A percentile compares a stretch with the other conserved stretches of the same genome.
phyloP scores from a whole-genome alignment of 2,329 filamentous ascomycete genomes.

The Diaporthe australafricana region DNA sequence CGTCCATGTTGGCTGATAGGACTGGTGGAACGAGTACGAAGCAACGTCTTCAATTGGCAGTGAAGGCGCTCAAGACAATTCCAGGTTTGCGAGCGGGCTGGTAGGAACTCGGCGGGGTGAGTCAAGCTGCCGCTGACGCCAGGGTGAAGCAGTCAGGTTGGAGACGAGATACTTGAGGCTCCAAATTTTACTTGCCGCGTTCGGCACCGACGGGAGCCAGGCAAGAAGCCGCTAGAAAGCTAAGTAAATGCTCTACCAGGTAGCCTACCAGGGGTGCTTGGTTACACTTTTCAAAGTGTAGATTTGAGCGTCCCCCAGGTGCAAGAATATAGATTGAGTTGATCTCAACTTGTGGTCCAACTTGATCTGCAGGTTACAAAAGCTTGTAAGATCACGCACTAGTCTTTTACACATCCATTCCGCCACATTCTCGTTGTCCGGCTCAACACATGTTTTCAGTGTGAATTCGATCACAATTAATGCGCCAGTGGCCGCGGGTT shows the following conservation, averaged over 20 bases:
- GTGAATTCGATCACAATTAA: neutral
- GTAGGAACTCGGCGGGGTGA: neutral
- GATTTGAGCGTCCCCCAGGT: no score
- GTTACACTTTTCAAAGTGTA: no score
- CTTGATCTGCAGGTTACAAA: neutral
- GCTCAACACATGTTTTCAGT: neutral
- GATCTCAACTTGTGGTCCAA: neutral
- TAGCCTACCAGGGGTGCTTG: no score
- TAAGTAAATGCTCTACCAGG: neutral
- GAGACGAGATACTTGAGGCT: constrained; percentile 5
- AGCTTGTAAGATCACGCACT: neutral
- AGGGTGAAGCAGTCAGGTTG: neutral
- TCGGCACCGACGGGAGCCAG: constrained; percentile 22
- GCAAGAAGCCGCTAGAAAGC: neutral
- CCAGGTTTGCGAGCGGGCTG: neutral
- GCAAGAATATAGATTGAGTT: no score
- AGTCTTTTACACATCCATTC: neutral
- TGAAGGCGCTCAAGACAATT: no score
- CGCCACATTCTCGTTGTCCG: neutral
- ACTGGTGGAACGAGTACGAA: neutral
- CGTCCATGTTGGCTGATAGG: constrained; percentile 16
- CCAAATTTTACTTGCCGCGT: constrained; percentile 28
- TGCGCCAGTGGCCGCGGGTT: neutral
- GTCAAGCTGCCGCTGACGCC: neutral
- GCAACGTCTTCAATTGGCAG: neutral